Percentiles rank a stretch among this genome's conserved stretches.
Evolutionary conservation across 2,329 filamentous ascomycete species (phyloP).

Genomic region (Ascosphaera pollenicola): DNA sequence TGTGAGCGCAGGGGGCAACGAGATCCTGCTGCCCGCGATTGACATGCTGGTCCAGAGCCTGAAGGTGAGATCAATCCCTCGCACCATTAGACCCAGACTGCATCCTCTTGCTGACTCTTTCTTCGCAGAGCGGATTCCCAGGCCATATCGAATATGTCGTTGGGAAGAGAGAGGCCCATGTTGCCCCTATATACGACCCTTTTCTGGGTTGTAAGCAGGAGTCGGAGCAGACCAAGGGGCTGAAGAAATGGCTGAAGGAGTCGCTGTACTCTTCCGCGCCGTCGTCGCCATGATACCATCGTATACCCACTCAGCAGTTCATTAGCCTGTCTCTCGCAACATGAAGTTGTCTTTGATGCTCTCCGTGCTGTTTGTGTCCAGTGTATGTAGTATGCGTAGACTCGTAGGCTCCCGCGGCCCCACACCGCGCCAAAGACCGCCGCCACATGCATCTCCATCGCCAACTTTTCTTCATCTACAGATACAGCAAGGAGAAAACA

Average conservation of each 20-base stretch:
- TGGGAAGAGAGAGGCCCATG: constrained; percentile 12
- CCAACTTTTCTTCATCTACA: too few species aligned
- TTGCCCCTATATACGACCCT: constrained; percentile 10
- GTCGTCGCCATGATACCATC: background rate
- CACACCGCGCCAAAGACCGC: too few species aligned
- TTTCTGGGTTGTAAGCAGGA: constrained; percentile 6
- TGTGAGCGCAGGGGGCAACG: constrained; percentile 29
- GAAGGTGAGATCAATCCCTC: constrained; percentile 8
- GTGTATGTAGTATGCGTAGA: too few species aligned
- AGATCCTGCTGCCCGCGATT: constrained; percentile 26
- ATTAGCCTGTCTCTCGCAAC: too few species aligned
- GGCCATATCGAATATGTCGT: constrained; percentile 9
- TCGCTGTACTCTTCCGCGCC: constrained; percentile 4
- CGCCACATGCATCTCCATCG: too few species aligned
- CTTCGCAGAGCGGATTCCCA: constrained; percentile 8
- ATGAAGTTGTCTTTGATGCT: too few species aligned
- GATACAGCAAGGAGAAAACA: too few species aligned
- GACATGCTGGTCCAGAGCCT: constrained; percentile 13
- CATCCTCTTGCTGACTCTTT: background rate
- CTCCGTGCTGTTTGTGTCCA: too few species aligned
- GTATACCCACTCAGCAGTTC: too few species aligned
- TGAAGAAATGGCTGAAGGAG: constrained; percentile 12
- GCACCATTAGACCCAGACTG: background rate
- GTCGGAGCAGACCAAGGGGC: constrained; percentile 9
- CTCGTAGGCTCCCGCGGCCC: too few species aligned